A percentile compares a stretch with the other conserved stretches of the same genome.
Evolutionary conservation across 2,329 filamentous ascomycete species (phyloP).

Genomic region (Arthrobotrys conoides): DNA sequence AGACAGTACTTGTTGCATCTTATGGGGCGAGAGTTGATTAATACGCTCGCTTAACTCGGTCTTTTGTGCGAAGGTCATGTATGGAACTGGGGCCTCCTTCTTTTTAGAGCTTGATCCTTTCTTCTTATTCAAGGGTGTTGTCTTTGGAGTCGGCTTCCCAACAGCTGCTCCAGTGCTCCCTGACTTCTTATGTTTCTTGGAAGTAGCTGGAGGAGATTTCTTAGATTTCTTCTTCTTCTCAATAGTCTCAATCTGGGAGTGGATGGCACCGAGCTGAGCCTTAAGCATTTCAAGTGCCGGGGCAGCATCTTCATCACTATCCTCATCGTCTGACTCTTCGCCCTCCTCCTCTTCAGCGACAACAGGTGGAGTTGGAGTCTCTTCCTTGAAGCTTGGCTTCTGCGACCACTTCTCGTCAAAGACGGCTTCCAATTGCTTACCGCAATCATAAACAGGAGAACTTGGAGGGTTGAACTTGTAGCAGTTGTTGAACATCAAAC

Average conservation of each 20-base stretch:
- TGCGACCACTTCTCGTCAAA: slow-evolving; percentile 83
- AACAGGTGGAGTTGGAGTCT: slow-evolving; percentile 75
- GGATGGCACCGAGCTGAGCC: slow-evolving; percentile 73
- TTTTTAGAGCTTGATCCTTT: slow-evolving; percentile 66
- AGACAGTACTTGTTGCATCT: slow-evolving; percentile 83
- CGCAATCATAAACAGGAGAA: slow-evolving; percentile 80
- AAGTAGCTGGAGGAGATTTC: slow-evolving; percentile 70
- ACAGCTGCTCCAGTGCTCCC: slow-evolving; percentile 62
- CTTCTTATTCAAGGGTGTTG: slow-evolving; percentile 65
- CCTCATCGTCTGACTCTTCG: slow-evolving; percentile 73
- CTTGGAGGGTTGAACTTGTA: slow-evolving; percentile 89
- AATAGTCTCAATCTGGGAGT: slow-evolving; percentile 67
- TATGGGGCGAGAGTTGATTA: slow-evolving; percentile 81
- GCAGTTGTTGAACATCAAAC: slow-evolving; percentile 89
- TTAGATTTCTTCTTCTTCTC: slow-evolving; percentile 74
- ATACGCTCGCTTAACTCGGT: slow-evolving; percentile 90
- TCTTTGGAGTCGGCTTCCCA: slow-evolving; percentile 68
- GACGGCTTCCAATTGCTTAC: slow-evolving; percentile 79
- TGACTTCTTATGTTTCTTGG: slow-evolving; percentile 68
- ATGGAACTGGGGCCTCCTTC: slow-evolving; percentile 66
- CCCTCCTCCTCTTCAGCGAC: slow-evolving; percentile 79
- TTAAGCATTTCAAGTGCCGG: slow-evolving; percentile 82
- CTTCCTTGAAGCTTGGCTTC: slow-evolving; percentile 84
- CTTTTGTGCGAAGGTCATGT: slow-evolving; percentile 84
- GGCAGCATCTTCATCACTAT: slow-evolving; percentile 74